Percentiles rank a stretch among this genome's conserved stretches.
Evolutionary conservation across 148 eudicot species (phyloP).

Genomic region (Fagopyrum homotropicum): DNA sequence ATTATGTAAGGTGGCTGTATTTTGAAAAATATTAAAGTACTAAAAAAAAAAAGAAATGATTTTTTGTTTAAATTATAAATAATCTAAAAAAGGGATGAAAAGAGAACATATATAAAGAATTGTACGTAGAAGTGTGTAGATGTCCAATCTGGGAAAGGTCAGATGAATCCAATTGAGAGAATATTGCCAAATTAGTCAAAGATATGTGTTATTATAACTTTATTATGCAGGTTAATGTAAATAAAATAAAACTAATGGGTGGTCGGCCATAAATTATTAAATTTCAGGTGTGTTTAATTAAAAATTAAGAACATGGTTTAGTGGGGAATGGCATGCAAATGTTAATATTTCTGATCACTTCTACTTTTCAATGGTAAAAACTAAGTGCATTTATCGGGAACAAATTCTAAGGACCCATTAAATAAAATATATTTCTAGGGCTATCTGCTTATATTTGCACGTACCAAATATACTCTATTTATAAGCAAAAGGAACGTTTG

Average conservation of each 20-base stretch:
- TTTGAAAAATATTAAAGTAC: too few species aligned
- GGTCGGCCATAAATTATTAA: background rate
- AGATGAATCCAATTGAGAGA: constrained; percentile 5
- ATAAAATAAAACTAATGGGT: background rate
- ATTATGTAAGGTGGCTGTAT: too few species aligned
- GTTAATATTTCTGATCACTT: background rate
- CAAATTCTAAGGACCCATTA: background rate
- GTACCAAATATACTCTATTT: background rate
- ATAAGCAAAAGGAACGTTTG: background rate
- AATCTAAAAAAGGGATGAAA: background rate
- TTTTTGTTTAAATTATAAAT: background rate
- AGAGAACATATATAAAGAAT: too few species aligned
- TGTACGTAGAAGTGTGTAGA: background rate
- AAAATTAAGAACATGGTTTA: background rate
- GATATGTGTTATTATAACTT: background rate
- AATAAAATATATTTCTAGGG: background rate
- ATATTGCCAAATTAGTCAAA: background rate
- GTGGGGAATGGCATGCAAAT: constrained; percentile 7
- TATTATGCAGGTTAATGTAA: background rate
- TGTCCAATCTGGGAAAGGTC: constrained; percentile 8
- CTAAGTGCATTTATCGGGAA: background rate
- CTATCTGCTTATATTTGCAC: background rate
- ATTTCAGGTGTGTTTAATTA: background rate
- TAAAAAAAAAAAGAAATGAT: too few species aligned
- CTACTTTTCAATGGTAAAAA: background rate